Percentiles rank a stretch among this genome's conserved stretches.
These are phyloP conservation scores for Psilocybe subaeruginosa DNA, from an alignment of 768 basidiomycete genomes.

Conservation along the genomic window DNA sequence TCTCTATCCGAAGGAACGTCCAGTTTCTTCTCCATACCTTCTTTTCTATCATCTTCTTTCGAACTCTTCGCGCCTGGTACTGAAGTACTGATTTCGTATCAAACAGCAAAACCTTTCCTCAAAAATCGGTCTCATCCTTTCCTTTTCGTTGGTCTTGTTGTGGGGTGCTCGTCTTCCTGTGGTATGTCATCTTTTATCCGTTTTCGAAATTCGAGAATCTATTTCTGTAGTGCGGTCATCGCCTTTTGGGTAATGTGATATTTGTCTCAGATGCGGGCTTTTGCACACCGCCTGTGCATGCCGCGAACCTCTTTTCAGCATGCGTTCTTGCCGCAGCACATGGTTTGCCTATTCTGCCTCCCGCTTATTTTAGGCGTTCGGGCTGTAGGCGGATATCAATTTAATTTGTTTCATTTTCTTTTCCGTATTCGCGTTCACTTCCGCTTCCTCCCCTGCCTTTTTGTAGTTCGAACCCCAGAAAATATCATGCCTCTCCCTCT, in stretches of 20 bases:
- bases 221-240: too few species aligned
- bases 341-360: neutral
- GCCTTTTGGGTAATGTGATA: too few species aligned
- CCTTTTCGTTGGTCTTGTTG: constrained; percentile 93
- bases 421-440: neutral
- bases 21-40: neutral
- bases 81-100: constrained; percentile 11
- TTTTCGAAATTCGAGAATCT: neutral
- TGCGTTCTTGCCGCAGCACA: neutral
- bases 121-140: constrained; percentile 89
- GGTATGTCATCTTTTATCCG: constrained; percentile 45
- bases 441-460: neutral
- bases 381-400: neutral
- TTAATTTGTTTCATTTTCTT: neutral
- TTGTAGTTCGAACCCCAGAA: neutral
- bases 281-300: neutral
- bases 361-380: neutral
- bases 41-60: neutral
- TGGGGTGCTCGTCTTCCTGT: constrained; percentile 95
- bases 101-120: constrained; percentile 81
- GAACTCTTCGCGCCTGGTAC: neutral
- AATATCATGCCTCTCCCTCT: neutral
- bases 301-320: neutral
- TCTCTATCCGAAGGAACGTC: neutral
- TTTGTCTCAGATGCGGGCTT: neutral